Conservation (phyloP, 257 asterid genomes). For the Schizonepeta tenuifolia region DNA sequence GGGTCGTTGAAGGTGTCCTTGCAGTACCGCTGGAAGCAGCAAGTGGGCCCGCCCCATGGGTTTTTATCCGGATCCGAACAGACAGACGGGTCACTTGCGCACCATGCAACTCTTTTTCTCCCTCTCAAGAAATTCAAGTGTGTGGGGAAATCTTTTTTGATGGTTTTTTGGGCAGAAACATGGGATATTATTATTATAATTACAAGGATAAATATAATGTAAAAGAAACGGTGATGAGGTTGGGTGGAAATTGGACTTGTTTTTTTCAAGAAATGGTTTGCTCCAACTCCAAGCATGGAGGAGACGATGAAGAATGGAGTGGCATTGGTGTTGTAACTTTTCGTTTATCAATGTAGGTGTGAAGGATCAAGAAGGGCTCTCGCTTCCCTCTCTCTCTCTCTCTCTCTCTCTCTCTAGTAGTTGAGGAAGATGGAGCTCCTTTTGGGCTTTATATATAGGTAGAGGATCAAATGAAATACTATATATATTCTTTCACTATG, state of each 20-base stretch:
- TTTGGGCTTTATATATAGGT: neutral
- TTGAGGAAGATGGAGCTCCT: neutral
- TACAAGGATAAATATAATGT: neutral
- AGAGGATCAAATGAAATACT: neutral
- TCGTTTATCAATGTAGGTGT: neutral
- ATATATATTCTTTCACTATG: neutral
- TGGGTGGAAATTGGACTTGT: neutral
- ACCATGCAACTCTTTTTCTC: slow-evolving; percentile 37
- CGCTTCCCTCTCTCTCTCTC: neutral
- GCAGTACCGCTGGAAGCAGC: slow-evolving; percentile 47
- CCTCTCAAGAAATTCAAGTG: slow-evolving; percentile 42
- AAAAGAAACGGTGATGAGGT: neutral
- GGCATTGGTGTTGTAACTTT: slow-evolving; percentile 26
- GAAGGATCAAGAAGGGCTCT: neutral
- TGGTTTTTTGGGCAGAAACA: slow-evolving; percentile 19
- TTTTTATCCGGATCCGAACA: slow-evolving; percentile 45
- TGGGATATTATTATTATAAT: neutral
- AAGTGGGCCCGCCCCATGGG: slow-evolving; percentile 54
- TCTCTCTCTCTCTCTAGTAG: neutral
- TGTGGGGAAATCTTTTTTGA: slow-evolving; percentile 29
- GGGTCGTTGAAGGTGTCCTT: slow-evolving; percentile 47
- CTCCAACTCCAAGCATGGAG: slow-evolving; percentile 35
- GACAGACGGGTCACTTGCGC: slow-evolving; percentile 41
- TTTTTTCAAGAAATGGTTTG: slow-evolving; percentile 20
- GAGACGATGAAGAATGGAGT: slow-evolving; percentile 7